These are phyloP conservation scores for Acrodontium crateriforme DNA, from an alignment of 2,329 filamentous ascomycete species.

Conservation along the genomic window DNA sequence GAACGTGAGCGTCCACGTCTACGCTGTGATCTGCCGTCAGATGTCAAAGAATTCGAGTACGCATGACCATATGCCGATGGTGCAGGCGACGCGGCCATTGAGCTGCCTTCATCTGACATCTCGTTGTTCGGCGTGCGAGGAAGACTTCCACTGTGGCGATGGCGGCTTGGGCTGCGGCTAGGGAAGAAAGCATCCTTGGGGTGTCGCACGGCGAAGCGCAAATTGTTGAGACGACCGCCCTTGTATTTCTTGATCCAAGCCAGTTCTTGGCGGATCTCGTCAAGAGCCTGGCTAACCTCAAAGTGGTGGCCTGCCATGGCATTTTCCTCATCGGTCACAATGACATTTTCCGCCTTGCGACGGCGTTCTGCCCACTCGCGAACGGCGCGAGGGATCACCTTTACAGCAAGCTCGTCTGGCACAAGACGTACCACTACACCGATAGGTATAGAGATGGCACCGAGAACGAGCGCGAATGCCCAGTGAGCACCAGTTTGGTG, in stretches of 20 bases:
- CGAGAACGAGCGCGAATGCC: slow-evolving; percentile 75
- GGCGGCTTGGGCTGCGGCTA: slow-evolving; percentile 47
- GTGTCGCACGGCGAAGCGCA: slow-evolving; percentile 66
- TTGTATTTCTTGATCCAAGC: slow-evolving; percentile 68
- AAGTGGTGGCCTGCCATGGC: no score
- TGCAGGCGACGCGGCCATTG: slow-evolving; percentile 32
- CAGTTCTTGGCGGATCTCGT: slow-evolving; percentile 67
- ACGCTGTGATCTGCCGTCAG: no score
- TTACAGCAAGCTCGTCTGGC: slow-evolving; percentile 52
- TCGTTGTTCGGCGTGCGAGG: slow-evolving; percentile 52
- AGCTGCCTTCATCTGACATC: slow-evolving; percentile 10
- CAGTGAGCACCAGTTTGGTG: slow-evolving; percentile 62
- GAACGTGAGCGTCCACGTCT: slow-evolving; percentile 51
- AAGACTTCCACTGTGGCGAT: slow-evolving; percentile 48
- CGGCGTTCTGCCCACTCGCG: slow-evolving; percentile 23
- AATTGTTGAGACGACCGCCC: slow-evolving; percentile 66
- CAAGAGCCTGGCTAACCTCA: slow-evolving; percentile 55
- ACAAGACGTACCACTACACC: slow-evolving; percentile 70
- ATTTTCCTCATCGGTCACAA: slow-evolving; percentile 27
- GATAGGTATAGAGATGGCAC: slow-evolving; percentile 71
- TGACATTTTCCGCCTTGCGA: slow-evolving; percentile 28
- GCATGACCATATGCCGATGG: slow-evolving; percentile 43
- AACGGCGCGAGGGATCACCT: slow-evolving; percentile 29
- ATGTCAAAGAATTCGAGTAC: no score
- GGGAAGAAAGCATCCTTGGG: slow-evolving; percentile 56